Evolutionary conservation across 805 yeast genomes (phyloP), one percentile per base, ranked within the genome.

Genomic region (Candida piceae): DNA sequence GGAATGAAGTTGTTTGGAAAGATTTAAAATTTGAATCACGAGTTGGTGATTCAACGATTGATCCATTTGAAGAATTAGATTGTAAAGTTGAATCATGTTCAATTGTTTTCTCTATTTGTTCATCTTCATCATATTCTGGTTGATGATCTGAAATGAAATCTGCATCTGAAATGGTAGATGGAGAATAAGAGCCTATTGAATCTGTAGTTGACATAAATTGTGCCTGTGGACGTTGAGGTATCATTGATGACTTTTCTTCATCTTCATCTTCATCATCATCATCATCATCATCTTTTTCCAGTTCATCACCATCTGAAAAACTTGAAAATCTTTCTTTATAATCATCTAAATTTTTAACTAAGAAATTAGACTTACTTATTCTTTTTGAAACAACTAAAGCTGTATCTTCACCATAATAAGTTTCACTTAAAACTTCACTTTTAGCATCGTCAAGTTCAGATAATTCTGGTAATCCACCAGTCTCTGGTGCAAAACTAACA

Each of bases 391-490:
- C 44, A 13, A 46, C n/a, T 11, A 53, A 40, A 29, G 22, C 7
- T 35, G 26, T 3, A 26, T 35, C 33, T 8, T 62, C 66, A 20
- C 48, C 50, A 4, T 66, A 62, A 32, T 52, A 63, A 0, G 60
- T 43, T 31, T 71, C 76, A 43, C 72, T 66, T 18, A 67, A 50
- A 4, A 66, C 60, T 35, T 71, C 76, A 2, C 66, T 55, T 21
- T 47, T 48, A 30, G 52, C 52, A 17, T 68, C 74, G 10, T 65
- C 68, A 11, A 55, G 55, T 17, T 51, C 54, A 4, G 34, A 28
- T 10, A 45, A 35, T 20, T 45, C 46, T 16, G 46, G 39, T 17
- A 45, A 34, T 5, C 36, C 23, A 4, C 23, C 29, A 4, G 29
- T 12, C 9, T 45, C 52, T 5, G 52, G 54, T 20, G 38, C 63